Evolutionary conservation across 768 basidiomycete genomes (phyloP), one percentile per base, ranked within the genome.

Genomic region (Agrocybe pediades): DNA sequence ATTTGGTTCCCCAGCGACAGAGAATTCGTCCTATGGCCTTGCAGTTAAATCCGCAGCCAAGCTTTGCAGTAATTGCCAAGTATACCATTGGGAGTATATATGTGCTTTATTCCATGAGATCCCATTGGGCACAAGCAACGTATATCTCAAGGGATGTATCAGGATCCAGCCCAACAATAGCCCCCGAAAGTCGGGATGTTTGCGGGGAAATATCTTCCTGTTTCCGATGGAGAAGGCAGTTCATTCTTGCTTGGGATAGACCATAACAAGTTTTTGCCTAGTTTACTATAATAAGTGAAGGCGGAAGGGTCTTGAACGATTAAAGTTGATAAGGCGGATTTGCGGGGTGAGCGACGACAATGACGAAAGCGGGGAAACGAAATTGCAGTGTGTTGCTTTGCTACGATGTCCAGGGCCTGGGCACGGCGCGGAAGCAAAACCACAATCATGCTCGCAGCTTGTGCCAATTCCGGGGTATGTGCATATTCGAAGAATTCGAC

Each of bases 131-230:
- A n/a, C n/a, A n/a, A n/a, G n/a, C n/a, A n/a, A n/a, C n/a, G n/a
- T n/a, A n/a, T n/a, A n/a, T n/a, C n/a, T n/a, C n/a, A n/a, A n/a
- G n/a, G n/a, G 11, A 15, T 36, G 13, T n/a, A 36, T 36, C 33
- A 3, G 33, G n/a, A 49, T 33, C 19, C 24, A 29, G 41, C 24
- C 16, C 26, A 6, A 19, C n/a, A 21, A 26, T 36, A 26, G 24
- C 21, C 33, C 24, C 42, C 44, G 41, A 57, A 42, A 40, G 26
- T 57, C 55, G 55, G 55, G 49, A 47, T 49, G 46, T 52, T 57
- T 15, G 26, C 55, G 55, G 55, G 24, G 52, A 51, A 57, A 43
- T 44, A 23, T 21, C 24, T 48, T 41, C 29, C 29, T 25, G 19
- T 29, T 48, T 17, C 53, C 40, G 53, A 15, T n/a, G 43, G 23